Evolutionary conservation across 2,329 filamentous ascomycete species (phyloP), one percentile per base, ranked within the genome.

Genomic region (Penicillium griseofulvum): DNA sequence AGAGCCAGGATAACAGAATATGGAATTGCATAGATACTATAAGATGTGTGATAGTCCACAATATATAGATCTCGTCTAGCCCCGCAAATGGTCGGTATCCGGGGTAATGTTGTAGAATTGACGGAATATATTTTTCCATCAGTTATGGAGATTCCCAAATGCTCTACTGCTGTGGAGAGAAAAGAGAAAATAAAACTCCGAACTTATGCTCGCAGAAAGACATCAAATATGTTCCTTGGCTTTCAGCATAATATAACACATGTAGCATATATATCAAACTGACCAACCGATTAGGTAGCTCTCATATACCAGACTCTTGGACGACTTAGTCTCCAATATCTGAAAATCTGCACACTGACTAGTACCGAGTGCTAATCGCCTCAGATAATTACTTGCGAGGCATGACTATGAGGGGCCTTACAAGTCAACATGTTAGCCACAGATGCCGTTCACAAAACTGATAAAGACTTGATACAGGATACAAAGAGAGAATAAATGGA

Each of bases 51-150:
- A 4, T 31, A 9, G 22, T 24, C 19, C n/a, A 10, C 4, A n/a
- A 44, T 54, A 51, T 51, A 45, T 50, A 50, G 31, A 54, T 50
- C 46, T 43, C n/a, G 17, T 43, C 17, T 24, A 46, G 56, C 60
- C 56, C 61, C 60, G 56, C 60, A 61, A 56, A 48, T 37, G 28
- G 17, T 33, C 31, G 8, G 49, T 28, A 24, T 54, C 49, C 55
- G 57, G 57, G 59, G 49, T 51, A 60, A 57, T 51, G 48, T 11
- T 42, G 17, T 14, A 44, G n/a, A 19, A 4, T 31, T 36, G 37
- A 54, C 55, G 44, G 56, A 49, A 46, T 14, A 14, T 22, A 57
- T 56, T 61, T 59, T 55, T 55, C 58, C 59, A 44, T 52, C 54
- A 39, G 49, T 19, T 22, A 22, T 7, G 9, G 9, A 5, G 6